Evolutionary conservation across 1,139 yeast species (phyloP), one percentile per base, ranked within the genome.

Genomic region (Hyphopichia buzzinii): DNA sequence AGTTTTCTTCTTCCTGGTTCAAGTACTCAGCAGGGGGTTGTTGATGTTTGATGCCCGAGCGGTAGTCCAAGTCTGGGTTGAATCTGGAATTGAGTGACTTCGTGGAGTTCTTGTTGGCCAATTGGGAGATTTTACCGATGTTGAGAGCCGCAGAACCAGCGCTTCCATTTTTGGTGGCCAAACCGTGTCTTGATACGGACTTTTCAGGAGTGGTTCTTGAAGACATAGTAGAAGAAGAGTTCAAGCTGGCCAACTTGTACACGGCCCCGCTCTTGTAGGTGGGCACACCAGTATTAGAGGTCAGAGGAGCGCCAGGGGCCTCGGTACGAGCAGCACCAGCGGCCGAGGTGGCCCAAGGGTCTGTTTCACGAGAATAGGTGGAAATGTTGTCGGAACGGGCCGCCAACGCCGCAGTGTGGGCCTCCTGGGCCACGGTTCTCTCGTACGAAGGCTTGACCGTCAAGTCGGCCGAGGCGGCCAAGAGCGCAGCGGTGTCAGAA

Each of bases 401-500:
- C 31, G 79, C 74, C 33, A 72, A 54, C 3, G 83, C 86, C 31
- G 87, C 87, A 15, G 74, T 71, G 32, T 81, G 83, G 13, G 87
- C 86, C 41, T 80, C 87, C 4, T 71, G 70, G 19, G 87, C 84
- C 38, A 79, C 66, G 17, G 74, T 64, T 45, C 90, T 66, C 55
- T 77, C 81, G 57, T 83, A 84, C 14, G 68, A 51, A 11, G 88
- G 80, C 43, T 74, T 76, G 34, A 83, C 78, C 2, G 81, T 69
- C 38, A 81, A 67, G 56, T 80, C 85, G 10, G 84, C 64, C 6
- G 81, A 74, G 4, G 85, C 78, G 2, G 94, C 94, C 44, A 81
- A 65, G 37, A 81, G 65, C 0, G 92, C 92, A 32, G 94, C 94
- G 3, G 85, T 77, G 54, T 82, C 89, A 10, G 87, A 77, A 23